phyloP scores from a whole-genome alignment of 1,284 basidiomycete genomes.

The Sporisorium graminicola region DNA sequence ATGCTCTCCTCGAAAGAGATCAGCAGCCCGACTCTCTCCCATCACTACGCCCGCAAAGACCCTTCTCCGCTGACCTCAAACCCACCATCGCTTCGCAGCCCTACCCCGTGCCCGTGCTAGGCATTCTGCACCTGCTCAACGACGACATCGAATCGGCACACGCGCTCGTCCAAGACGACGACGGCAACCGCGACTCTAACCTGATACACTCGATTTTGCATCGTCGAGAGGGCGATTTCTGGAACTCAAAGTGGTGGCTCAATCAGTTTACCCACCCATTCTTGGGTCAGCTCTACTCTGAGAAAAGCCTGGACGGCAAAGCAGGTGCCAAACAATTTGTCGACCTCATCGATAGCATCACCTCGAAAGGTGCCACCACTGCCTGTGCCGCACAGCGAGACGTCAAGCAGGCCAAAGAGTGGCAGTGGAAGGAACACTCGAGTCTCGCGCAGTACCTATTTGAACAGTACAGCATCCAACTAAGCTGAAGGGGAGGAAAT shows the following conservation, averaged over 20 bases:
- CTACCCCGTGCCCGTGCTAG: slow-evolving; percentile 18
- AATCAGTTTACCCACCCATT: slow-evolving; percentile 42
- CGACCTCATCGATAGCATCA: slow-evolving; percentile 43
- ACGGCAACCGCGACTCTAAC: slow-evolving; percentile 36
- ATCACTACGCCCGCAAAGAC: slow-evolving; percentile 34
- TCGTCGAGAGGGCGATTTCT: slow-evolving; percentile 54
- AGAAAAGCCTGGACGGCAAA: slow-evolving; percentile 18
- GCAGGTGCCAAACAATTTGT: slow-evolving; percentile 47
- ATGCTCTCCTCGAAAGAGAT: slow-evolving; percentile 14
- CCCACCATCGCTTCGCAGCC: slow-evolving; percentile 21
- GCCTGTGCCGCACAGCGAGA: slow-evolving; percentile 50
- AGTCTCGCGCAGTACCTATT: slow-evolving; percentile 23
- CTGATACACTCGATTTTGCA: slow-evolving; percentile 56
- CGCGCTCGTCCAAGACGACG: slow-evolving; percentile 49
- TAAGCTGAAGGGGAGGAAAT: slow-evolving; percentile 2
- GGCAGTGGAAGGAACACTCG: slow-evolving; percentile 44
- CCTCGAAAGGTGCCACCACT: slow-evolving; percentile 37
- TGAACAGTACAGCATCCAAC: slow-evolving; percentile 12
- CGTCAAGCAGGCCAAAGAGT: slow-evolving; percentile 28
- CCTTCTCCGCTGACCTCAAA: slow-evolving; percentile 19
- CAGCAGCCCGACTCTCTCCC: slow-evolving; percentile 15
- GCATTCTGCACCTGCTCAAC: slow-evolving; percentile 53
- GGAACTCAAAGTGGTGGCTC: slow-evolving; percentile 62
- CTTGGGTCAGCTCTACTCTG: slow-evolving; percentile 21
- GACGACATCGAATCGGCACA: slow-evolving; percentile 54